Conservation (phyloP, 306 rosid species). For the Cicer chorassanicum region DNA sequence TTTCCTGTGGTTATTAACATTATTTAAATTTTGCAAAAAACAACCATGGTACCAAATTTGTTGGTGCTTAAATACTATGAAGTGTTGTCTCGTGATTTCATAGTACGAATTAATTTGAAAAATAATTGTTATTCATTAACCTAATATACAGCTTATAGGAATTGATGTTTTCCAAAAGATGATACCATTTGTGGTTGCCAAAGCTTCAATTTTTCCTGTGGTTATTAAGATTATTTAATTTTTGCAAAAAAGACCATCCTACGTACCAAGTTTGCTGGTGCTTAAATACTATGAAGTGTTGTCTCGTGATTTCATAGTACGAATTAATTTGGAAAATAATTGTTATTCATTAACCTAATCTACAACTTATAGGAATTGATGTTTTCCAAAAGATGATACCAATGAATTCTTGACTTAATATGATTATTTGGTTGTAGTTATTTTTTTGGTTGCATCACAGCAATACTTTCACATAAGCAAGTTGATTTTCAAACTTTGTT, state of each 20-base stretch:
- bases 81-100: constrained; percentile 32
- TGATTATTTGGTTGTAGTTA: constrained; percentile 1
- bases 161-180: constrained; percentile 18
- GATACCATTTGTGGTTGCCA: constrained; percentile 30
- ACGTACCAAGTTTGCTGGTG: constrained; percentile 12
- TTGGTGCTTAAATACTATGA: constrained; percentile 15
- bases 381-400: constrained; percentile 4
- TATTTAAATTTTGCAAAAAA: constrained; percentile 10
- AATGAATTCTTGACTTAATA: constrained; percentile 10
- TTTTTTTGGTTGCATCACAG: neutral
- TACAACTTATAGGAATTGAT: constrained; percentile 10
- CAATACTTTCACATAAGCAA: constrained; percentile 26
- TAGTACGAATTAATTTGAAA: neutral
- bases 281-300: constrained; percentile 6
- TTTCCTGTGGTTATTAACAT: constrained; percentile 1
- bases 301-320: constrained; percentile 21
- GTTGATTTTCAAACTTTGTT: constrained; percentile 13
- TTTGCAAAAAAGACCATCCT: constrained; percentile 11
- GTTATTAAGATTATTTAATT: constrained; percentile 10
- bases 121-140: neutral
- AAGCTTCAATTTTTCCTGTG: neutral
- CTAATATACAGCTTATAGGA: neutral
- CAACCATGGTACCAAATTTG: constrained; percentile 8
- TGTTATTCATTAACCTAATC: neutral
- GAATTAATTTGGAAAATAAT: neutral